A percentile compares a stretch with the other conserved stretches of the same genome.
These are phyloP conservation scores for Fonticula alba DNA, from an alignment of 78 protist genomes.

Conservation along the genomic window DNA sequence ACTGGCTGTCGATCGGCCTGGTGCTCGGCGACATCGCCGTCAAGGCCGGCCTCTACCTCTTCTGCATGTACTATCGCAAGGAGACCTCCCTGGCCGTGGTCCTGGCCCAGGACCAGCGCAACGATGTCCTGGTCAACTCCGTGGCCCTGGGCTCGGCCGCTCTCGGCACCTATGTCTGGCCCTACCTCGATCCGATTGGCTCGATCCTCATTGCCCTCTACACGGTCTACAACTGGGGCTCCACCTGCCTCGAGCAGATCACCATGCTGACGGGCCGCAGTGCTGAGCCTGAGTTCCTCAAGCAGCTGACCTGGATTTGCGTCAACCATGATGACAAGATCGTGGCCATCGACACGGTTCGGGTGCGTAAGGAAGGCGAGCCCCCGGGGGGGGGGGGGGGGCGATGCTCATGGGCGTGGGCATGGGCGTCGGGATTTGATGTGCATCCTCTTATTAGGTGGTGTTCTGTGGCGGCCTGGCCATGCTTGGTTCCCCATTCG, in stretches of 20 bases:
- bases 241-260: slow-evolving; percentile 5
- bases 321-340: slow-evolving; percentile 12
- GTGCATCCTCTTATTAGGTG: too few relatives aligned
- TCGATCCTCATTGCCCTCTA: slow-evolving; percentile 23
- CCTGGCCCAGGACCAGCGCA: slow-evolving; percentile 30
- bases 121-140: slow-evolving; percentile 28
- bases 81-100: slow-evolving; percentile 12
- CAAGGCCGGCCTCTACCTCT: background rate
- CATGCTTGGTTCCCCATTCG: too few relatives aligned
- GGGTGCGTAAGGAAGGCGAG: background rate
- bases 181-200: slow-evolving; percentile 33
- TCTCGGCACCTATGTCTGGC: background rate
- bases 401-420: too few relatives aligned
- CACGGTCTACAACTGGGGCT: slow-evolving; percentile 21
- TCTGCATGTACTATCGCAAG: background rate
- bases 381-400: too few relatives aligned
- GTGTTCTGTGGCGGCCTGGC: too few relatives aligned
- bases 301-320: slow-evolving; percentile 15
- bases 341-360: slow-evolving; percentile 21
- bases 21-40: background rate
- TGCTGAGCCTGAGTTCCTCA: slow-evolving; percentile 6
- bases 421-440: too few relatives aligned
- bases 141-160: slow-evolving; percentile 5
- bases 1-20: background rate
- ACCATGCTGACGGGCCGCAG: slow-evolving; percentile 9